Evolutionary conservation across 2,329 filamentous ascomycete species (phyloP), one percentile per base, ranked within the genome.

Genomic region (Fusarium pilosicola): DNA sequence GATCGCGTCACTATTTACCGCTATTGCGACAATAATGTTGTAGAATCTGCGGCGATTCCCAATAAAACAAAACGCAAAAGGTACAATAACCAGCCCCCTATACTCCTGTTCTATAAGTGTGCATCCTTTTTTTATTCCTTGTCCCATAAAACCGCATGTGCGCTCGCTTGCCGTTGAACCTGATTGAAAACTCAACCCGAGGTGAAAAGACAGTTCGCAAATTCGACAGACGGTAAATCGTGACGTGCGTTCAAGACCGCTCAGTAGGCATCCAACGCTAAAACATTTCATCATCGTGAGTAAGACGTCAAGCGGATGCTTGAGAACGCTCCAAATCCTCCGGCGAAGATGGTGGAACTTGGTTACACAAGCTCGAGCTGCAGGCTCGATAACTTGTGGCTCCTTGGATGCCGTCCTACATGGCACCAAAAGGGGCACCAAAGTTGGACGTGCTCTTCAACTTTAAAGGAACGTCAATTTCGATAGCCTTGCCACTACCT

Each of bases 371-470:
- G n/a, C 45, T 56, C 41, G 54, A 64, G n/a, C 55, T 44, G 45
- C 22, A 24, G 15, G 34, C 45, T 49, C 45, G 42, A 54, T 55
- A 24, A 14, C 38, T 57, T 38, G 51, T 42, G 52, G 42, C 26
- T 54, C 39, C 51, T 54, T 46, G 51, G 60, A 55, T 55, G 41
- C 63, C 61, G 52, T 48, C 62, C 74, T 79, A 81, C 54, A 79
- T 72, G 38, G 71, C 71, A 39, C 85, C 85, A 71, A 86, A 85
- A 3, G 85, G 85, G 26, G 84, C 83, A 18, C 85, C 85, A 76
- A 87, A 87, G 72, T 87, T 87, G 69, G 79, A 83, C 24, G 83
- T 85, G 32, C 77, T 81, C 74, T 80, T 86, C 45, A 88, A 78
- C 74, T 83, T 85, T 36, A 88, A 80, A 4, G 86, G 84, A 34